Evolutionary conservation across 768 basidiomycete genomes (phyloP), one percentile per base, ranked within the genome.

Genomic region (Trametes sanguinea): DNA sequence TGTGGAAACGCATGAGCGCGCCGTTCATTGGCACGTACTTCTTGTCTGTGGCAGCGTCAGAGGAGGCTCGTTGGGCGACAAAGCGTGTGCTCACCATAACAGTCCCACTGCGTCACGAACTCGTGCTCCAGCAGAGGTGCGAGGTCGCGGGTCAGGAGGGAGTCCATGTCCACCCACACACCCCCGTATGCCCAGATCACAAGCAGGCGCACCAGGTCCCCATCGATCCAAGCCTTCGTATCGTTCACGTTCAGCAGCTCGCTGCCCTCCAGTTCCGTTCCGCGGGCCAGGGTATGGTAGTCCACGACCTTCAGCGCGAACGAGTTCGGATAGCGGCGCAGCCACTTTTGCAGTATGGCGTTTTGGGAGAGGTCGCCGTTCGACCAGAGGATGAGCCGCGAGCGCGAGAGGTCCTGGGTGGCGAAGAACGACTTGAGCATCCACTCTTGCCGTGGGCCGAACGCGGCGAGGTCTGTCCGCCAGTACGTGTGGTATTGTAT

Each of bases 81-180:
- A 67, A 65, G 78, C 77, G 71, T 77, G 37, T 14, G 70, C 86
- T 45, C 72, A 94, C 95, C 92, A 69, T 98, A 98, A 73, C 96
- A 98, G 71, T 99, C 96, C 96, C 96, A 99, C 69, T 99, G 95
- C 1, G 94, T 96, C 9, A 98, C 93, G 71, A 95, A 99, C 74
- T 99, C 96, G 69, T 93, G 90, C 73, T 97, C 95, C 6, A 91
- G 81, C 57, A 98, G 78, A 8, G 95, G 94, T 2, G 87, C 79
- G 37, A 98, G 76, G 75, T 95, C 92, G 57, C 96, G 79, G 47
- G 94, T 96, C 64, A 98, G 78, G 57, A 98, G 81, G 53, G 91
- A 91, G 74, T 99, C 96, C 94, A 98, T 97, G 72, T 99, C 96
- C 50, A 98, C 81, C 96, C 96, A 98, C 27, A 97, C 85, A 0